Conservation (phyloP, 2,329 filamentous ascomycete genomes). For the Fusarium poae region DNA sequence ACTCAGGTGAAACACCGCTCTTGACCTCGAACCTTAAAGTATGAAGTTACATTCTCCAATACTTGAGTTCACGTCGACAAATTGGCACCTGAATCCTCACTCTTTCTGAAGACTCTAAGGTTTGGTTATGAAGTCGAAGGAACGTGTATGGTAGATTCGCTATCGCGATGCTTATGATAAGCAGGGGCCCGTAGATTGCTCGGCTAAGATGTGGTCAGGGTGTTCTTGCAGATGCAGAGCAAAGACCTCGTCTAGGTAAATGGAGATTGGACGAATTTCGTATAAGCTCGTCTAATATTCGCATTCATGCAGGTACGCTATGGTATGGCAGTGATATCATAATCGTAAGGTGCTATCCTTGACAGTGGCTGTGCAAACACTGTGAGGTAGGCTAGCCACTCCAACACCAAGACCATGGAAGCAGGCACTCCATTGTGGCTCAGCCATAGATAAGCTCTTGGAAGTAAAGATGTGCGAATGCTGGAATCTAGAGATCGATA, state of each 20-base stretch:
- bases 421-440: not conserved
- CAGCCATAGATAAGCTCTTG: not conserved
- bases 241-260: not conserved
- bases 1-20: too few species aligned
- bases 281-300: not conserved
- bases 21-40: not conserved
- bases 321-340: not conserved
- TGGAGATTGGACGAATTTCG: not conserved
- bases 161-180: rapidly evolving
- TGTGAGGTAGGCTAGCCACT: not conserved
- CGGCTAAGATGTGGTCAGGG: not conserved
- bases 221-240: not conserved
- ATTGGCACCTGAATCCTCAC: not conserved
- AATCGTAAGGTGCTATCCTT: not conserved
- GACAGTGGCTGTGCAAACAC: conserved; percentile 4
- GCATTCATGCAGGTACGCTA: not conserved
- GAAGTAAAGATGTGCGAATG: not conserved
- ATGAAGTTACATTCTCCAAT: not conserved
- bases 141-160: not conserved
- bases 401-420: not conserved
- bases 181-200: not conserved
- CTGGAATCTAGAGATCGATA: not conserved
- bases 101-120: not conserved
- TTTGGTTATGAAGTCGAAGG: not conserved
- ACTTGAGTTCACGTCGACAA: not conserved